Conservation (phyloP, 495 filamentous ascomycete genomes). For the Cladorrhinum samala region DNA sequence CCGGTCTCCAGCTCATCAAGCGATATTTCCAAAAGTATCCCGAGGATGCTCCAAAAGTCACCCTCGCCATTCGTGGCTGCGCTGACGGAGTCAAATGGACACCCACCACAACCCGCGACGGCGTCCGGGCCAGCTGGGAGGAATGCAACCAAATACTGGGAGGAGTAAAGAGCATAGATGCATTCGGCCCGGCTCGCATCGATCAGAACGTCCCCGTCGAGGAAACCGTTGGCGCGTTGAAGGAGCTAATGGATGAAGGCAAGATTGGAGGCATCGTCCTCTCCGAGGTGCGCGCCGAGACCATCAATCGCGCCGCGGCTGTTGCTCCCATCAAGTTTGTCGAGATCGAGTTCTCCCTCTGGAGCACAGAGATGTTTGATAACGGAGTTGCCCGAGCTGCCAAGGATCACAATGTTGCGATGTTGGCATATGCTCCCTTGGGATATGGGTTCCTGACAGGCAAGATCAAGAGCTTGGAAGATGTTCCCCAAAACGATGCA, state of each 20-base stretch:
- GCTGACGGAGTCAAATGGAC: conserved; percentile 4
- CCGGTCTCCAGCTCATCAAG: conserved; percentile 47
- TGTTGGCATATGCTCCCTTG: conserved; percentile 46
- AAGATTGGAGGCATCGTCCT: conserved; percentile 63
- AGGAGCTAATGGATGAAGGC: conserved; percentile 52
- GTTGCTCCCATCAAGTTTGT: conserved; percentile 59
- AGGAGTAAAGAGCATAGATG: conserved; percentile 65
- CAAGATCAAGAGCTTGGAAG: conserved; percentile 48
- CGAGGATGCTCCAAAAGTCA: conserved; percentile 53
- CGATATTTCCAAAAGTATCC: conserved; percentile 57
- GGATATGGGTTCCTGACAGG: conserved; percentile 18
- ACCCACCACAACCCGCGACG: conserved; percentile 44
- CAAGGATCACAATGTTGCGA: conserved; percentile 61
- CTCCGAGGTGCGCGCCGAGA: conserved; percentile 58
- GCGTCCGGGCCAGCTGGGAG: conserved; percentile 56
- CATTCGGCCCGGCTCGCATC: conserved; percentile 63
- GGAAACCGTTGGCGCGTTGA: conserved; percentile 25
- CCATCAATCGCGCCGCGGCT: conserved; percentile 58
- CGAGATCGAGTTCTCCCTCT: conserved; percentile 69
- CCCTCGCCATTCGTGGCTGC: conserved; percentile 57
- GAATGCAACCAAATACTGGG: conserved; percentile 52
- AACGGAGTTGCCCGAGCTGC: conserved; percentile 62
- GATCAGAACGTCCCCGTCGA: conserved; percentile 47
- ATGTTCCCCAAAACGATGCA: conserved; percentile 55
- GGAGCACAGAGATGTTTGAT: conserved; percentile 53